Conservation (phyloP, 257 asterid species). For the Solanum piurae region DNA sequence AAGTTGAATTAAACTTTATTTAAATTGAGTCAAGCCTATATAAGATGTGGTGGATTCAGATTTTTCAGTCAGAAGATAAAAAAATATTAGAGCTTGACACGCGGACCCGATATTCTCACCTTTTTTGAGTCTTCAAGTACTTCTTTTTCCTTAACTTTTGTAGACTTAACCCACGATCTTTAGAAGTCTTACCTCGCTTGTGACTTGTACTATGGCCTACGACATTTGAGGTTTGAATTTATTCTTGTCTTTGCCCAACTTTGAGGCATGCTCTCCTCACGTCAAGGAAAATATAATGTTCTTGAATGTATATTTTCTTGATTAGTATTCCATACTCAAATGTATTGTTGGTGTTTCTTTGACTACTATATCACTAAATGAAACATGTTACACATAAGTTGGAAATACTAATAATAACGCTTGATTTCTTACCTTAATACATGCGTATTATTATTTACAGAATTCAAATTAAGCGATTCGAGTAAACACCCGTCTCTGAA, state of each 20-base stretch:
- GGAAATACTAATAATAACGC: too few species aligned
- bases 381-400: too few species aligned
- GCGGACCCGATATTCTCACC: fast-evolving
- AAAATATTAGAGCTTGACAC: background rate
- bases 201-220: background rate
- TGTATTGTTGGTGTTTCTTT: too few species aligned
- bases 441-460: background rate
- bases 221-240: background rate
- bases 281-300: too few species aligned
- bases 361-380: too few species aligned
- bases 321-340: too few species aligned
- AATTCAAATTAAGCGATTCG: background rate
- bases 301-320: too few species aligned
- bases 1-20: too few species aligned
- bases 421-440: too few species aligned
- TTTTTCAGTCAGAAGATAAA: background rate
- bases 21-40: background rate
- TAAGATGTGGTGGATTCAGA: background rate
- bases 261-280: background rate
- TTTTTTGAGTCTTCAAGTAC: background rate
- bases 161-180: background rate
- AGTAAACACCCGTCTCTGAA: fast-evolving
- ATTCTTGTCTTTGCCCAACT: background rate
- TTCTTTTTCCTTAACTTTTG: too few species aligned
- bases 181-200: background rate